Percentiles rank a stretch among this genome's conserved stretches.
phyloP scores from a whole-genome alignment of 2,329 filamentous ascomycete genomes.

The Bipolaris sorokiniana region DNA sequence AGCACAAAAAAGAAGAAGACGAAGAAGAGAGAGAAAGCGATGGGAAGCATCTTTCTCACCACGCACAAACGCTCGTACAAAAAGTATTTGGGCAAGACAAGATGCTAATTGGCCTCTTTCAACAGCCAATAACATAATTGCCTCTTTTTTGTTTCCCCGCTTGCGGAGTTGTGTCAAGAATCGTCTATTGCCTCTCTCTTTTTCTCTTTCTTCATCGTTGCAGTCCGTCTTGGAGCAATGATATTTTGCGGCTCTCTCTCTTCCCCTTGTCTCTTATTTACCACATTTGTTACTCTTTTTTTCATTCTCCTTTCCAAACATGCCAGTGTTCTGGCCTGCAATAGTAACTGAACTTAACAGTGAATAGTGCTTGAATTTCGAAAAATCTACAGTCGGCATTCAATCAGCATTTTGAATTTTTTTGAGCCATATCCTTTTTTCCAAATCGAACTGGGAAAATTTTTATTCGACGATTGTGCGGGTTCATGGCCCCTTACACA shows the following conservation, averaged over 20 bases:
- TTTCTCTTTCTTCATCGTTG: not conserved
- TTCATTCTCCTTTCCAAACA: not conserved
- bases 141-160: not conserved
- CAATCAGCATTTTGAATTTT: not conserved
- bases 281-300: not conserved
- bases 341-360: slow-evolving; percentile 31
- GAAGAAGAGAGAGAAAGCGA: not conserved
- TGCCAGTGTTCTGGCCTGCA: slow-evolving; percentile 15
- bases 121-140: slow-evolving; percentile 20
- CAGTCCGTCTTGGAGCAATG: not conserved
- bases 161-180: too few relatives aligned
- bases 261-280: not conserved
- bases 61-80: too few relatives aligned
- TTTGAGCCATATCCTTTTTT: not conserved
- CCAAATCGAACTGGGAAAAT: too few relatives aligned
- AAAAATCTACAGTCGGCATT: slow-evolving; percentile 7
- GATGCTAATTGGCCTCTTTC: slow-evolving; percentile 21
- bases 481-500: too few relatives aligned
- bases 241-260: not conserved
- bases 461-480: too few relatives aligned
- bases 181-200: not conserved
- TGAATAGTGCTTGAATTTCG: slow-evolving; percentile 29
- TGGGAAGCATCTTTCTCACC: not conserved
- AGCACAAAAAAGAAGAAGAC: not conserved
- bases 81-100: slow-evolving; percentile 5